Evolutionary conservation across 1,139 yeast genomes (phyloP).

Genomic region (Candida sanyaensis): DNA sequence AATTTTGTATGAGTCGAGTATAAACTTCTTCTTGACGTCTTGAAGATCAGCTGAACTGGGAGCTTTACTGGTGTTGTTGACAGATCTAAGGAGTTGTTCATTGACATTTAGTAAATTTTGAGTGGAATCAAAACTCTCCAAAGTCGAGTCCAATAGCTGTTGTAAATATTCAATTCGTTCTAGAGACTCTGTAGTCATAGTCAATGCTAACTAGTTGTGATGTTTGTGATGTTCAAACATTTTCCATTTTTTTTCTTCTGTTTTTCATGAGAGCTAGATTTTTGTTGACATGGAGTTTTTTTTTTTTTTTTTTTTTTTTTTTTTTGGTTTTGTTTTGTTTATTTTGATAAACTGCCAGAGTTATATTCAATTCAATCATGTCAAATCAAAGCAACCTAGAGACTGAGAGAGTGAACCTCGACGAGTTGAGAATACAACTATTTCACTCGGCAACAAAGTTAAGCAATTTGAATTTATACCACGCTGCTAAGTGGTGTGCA

Average conservation of each 20-base stretch:
- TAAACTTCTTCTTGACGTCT: conserved; percentile 22
- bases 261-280: no score
- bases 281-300: no score
- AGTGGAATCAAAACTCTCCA: conserved; percentile 18
- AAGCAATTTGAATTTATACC: conserved; percentile 53
- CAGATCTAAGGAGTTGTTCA: conserved; percentile 6
- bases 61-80: background rate
- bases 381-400: conserved; percentile 4
- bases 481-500: conserved; percentile 80
- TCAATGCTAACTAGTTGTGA: background rate
- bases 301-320: background rate
- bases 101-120: conserved; percentile 15
- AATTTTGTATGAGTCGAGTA: conserved; percentile 38
- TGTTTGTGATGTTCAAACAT: background rate
- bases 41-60: conserved; percentile 1
- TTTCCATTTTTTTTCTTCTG: background rate
- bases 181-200: background rate
- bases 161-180: conserved; percentile 5
- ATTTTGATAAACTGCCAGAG: conserved; percentile 1
- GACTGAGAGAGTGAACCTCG: conserved; percentile 4
- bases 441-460: conserved; percentile 28
- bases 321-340: background rate
- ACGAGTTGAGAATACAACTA: conserved; percentile 24
- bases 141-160: conserved; percentile 7
- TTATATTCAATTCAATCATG: background rate